Conservation (phyloP, 2,329 filamentous ascomycete genomes). For the Hypomyces perniciosus region DNA sequence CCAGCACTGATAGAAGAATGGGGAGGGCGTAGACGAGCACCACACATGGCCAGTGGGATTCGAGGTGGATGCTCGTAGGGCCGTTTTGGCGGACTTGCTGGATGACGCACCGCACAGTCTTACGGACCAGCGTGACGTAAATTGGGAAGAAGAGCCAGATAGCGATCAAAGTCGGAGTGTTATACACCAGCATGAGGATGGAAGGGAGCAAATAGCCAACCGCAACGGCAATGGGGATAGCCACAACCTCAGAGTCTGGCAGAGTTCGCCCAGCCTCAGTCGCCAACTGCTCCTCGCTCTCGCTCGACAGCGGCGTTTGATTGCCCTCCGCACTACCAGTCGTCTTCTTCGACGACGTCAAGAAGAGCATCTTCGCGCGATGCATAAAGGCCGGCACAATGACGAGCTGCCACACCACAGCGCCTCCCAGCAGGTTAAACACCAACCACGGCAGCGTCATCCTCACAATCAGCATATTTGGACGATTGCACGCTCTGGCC, state of each 20-base stretch:
- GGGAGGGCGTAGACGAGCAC: slow-evolving; percentile 41
- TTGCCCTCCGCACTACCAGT: slow-evolving; percentile 49
- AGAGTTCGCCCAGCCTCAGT: slow-evolving; percentile 31
- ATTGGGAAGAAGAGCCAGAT: slow-evolving; percentile 49
- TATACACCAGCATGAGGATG: slow-evolving; percentile 39
- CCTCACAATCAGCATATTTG: slow-evolving; percentile 30
- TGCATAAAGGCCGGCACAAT: slow-evolving; percentile 45
- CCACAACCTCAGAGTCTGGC: slow-evolving; percentile 48
- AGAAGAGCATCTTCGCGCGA: slow-evolving; percentile 32
- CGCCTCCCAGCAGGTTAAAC: slow-evolving; percentile 44
- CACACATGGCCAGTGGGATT: slow-evolving; percentile 34
- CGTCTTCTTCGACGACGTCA: slow-evolving; percentile 11
- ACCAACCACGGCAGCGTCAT: slow-evolving; percentile 40
- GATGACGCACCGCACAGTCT: slow-evolving; percentile 26
- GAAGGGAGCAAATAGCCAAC: slow-evolving; percentile 44
- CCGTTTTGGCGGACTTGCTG: slow-evolving; percentile 21
- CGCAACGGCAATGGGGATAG: slow-evolving; percentile 45
- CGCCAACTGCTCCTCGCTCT: slow-evolving; percentile 1
- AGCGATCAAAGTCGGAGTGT: slow-evolving; percentile 31
- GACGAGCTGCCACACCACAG: slow-evolving; percentile 46
- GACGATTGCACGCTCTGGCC: slow-evolving; percentile 36
- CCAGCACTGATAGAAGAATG: slow-evolving; percentile 35
- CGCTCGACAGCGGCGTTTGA: slow-evolving; percentile 30
- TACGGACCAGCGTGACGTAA: slow-evolving; percentile 40
- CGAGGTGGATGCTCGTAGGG: slow-evolving; percentile 35